Percentiles rank a stretch among this genome's conserved stretches.
Conservation (phyloP, 345 rosid species). For the Turritis glabra region DNA sequence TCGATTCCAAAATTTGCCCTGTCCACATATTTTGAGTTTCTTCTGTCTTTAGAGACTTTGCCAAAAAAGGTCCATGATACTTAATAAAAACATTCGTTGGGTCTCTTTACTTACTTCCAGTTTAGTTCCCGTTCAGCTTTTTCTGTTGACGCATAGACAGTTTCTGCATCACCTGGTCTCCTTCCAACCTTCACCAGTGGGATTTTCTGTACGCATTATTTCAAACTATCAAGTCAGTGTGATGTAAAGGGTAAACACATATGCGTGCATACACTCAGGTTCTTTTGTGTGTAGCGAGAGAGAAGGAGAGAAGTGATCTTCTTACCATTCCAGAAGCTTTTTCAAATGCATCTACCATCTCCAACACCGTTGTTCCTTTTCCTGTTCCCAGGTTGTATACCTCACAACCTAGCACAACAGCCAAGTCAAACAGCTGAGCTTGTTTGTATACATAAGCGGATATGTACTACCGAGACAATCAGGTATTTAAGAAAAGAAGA, state of each 20-base stretch:
- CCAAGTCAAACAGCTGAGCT: not conserved
- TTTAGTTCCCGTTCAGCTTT: constrained; percentile 81
- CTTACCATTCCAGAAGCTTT: constrained; percentile 91
- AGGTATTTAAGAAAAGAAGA: not conserved
- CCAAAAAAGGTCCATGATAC: not conserved
- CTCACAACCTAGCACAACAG: constrained; percentile 66
- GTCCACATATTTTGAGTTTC: constrained; percentile 31
- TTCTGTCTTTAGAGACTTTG: not conserved
- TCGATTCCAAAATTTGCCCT: constrained; percentile 84
- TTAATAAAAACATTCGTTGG: not conserved
- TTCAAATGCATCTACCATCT: constrained; percentile 95
- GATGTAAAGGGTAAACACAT: constrained; percentile 8
- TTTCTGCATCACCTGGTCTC: constrained; percentile 90
- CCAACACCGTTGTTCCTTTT: constrained; percentile 93
- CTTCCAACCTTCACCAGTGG: constrained; percentile 74
- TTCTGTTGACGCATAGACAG: constrained; percentile 81
- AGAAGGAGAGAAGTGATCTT: constrained; percentile 7
- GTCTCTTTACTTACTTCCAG: constrained; percentile 75
- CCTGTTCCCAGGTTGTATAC: constrained; percentile 97
- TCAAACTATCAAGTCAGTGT: not conserved
- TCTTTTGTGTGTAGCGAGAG: not conserved
- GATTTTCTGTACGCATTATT: constrained; percentile 55
- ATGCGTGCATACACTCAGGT: not conserved
- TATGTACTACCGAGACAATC: not conserved
- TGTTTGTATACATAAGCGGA: not conserved